A percentile compares a stretch with the other conserved stretches of the same genome.
Conservation (phyloP, 768 basidiomycete species). For the Termitomyces sp. region DNA sequence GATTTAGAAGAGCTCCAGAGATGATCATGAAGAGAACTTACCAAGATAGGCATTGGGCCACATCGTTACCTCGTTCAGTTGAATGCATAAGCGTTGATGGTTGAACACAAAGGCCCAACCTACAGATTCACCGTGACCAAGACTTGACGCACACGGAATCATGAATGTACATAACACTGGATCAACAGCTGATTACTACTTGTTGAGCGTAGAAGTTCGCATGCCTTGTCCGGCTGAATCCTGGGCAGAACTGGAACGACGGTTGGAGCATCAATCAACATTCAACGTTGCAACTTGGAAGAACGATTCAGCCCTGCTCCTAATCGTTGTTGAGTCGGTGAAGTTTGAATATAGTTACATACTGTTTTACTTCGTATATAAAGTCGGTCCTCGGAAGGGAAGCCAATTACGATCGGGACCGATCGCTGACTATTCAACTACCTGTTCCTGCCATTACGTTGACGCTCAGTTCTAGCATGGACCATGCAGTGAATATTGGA, state of each 20-base stretch:
- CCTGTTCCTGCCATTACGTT: background rate
- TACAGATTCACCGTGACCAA: background rate
- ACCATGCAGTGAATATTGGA: background rate
- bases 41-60: background rate
- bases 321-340: background rate
- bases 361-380: background rate
- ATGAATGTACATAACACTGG: background rate
- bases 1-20: background rate
- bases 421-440: background rate
- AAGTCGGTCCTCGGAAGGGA: background rate
- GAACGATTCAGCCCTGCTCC: background rate
- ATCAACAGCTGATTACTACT: background rate
- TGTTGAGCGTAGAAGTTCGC: background rate
- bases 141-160: background rate
- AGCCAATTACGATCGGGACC: background rate
- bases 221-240: background rate
- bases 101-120: background rate
- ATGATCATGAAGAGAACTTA: background rate
- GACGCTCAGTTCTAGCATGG: background rate
- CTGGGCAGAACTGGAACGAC: background rate
- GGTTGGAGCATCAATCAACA: background rate
- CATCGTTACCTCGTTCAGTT: background rate
- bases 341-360: background rate
- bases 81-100: background rate
- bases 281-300: background rate